Conservation (phyloP, 352 stramenopile genomes). For the Globisporangium rhizosaccharum region DNA sequence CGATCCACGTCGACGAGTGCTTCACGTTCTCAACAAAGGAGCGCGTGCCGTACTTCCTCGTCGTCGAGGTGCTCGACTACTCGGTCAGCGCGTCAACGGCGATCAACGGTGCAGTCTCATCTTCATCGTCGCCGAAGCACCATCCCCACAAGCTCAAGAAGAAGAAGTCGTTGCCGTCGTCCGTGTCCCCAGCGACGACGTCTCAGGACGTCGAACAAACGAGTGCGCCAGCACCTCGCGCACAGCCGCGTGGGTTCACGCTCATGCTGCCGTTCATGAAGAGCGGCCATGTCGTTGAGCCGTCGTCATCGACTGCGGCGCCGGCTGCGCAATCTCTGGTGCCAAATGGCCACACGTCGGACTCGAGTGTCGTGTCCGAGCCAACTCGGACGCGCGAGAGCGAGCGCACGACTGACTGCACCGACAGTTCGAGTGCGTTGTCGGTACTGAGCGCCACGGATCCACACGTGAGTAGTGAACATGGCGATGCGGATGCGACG, state of each 20-base stretch:
- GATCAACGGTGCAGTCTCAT: background rate
- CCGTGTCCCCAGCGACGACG: background rate
- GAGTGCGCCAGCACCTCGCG: constrained; percentile 4
- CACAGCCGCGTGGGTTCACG: constrained; percentile 31
- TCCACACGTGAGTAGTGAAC: background rate
- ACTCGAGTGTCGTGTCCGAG: constrained; percentile 11
- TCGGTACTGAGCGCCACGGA: constrained; percentile 4
- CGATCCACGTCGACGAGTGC: constrained; percentile 65
- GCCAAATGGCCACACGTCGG: constrained; percentile 2
- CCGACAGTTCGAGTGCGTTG: constrained; percentile 2
- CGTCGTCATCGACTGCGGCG: background rate
- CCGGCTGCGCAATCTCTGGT: no score
- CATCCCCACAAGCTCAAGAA: constrained; percentile 5
- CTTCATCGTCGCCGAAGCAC: constrained; percentile 11
- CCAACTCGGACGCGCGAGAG: constrained; percentile 6
- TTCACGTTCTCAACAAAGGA: constrained; percentile 84
- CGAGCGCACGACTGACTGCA: constrained; percentile 12
- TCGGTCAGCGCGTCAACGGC: constrained; percentile 17
- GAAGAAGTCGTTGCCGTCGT: constrained; percentile 11
- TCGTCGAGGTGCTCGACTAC: constrained; percentile 80
- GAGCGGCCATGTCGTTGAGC: constrained; percentile 14
- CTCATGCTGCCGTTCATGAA: constrained; percentile 56
- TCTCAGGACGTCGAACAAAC: background rate
- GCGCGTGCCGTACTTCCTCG: constrained; percentile 79
- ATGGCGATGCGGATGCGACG: background rate